phyloP scores from a whole-genome alignment of 345 rosid species.

The Salix suchowensis region DNA sequence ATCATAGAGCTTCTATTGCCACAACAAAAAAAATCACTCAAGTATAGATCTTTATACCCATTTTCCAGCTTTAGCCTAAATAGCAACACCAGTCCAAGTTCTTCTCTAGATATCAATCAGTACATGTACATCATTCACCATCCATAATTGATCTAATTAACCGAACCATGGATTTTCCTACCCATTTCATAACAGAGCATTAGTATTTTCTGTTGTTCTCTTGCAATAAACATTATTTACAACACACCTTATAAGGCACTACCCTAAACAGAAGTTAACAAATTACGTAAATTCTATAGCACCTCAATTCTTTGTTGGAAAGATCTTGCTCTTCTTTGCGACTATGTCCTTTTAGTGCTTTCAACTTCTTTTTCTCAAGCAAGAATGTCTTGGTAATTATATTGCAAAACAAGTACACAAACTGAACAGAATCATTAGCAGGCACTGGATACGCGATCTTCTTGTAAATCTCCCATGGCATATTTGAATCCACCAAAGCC shows the following conservation, averaged over 20 bases:
- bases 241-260: not conserved
- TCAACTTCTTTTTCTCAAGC: slow-evolving; percentile 62
- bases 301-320: slow-evolving; percentile 16
- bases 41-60: no score
- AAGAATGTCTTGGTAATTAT: slow-evolving; percentile 83
- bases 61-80: no score
- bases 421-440: slow-evolving; percentile 85
- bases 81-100: no score
- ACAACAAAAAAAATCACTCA: no score
- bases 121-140: no score
- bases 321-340: slow-evolving; percentile 14
- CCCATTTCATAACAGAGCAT: not conserved
- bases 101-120: no score
- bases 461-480: slow-evolving; percentile 73
- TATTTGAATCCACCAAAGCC: slow-evolving; percentile 74
- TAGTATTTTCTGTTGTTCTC: not conserved
- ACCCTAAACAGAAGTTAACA: not conserved
- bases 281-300: not conserved
- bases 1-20: no score
- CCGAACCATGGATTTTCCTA: not conserved
- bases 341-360: not conserved
- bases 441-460: slow-evolving; percentile 87
- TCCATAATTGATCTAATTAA: no score
- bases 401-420: slow-evolving; percentile 89
- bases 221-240: not conserved